Conservation (phyloP, 202 grass and related monocot species). For the Bolboschoenoplectus hybrid region DNA sequence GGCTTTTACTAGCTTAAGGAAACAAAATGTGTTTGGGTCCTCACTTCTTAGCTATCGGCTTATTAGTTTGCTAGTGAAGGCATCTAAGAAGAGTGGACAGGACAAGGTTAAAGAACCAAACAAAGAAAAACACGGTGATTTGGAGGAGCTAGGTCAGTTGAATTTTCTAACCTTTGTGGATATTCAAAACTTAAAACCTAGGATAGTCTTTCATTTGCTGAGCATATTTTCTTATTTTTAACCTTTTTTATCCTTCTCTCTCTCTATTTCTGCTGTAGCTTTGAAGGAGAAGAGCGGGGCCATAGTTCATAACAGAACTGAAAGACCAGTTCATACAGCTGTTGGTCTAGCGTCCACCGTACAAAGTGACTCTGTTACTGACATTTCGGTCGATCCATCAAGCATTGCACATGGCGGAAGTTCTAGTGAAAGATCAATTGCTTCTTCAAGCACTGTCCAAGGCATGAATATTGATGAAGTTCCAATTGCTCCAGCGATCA, state of each 20-base stretch:
- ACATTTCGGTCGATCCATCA: conserved; percentile 24
- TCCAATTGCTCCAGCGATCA: not conserved
- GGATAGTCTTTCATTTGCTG: not conserved
- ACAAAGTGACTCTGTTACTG: conserved; percentile 8
- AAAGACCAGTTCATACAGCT: not conserved
- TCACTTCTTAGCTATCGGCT: conserved; percentile 84
- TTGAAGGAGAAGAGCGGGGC: not conserved
- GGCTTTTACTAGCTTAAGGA: conserved; percentile 77
- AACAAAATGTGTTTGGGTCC: conserved; percentile 75
- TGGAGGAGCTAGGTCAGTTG: not conserved
- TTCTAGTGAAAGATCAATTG: conserved; percentile 5
- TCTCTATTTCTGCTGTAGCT: not conserved
- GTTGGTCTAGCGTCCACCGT: conserved; percentile 20
- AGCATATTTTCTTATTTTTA: not conserved
- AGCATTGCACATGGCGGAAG: conserved; percentile 13
- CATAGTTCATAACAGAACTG: conserved; percentile 10
- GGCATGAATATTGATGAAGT: not conserved
- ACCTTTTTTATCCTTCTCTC: not conserved
- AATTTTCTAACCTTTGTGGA: not conserved
- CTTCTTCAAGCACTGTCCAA: conserved; percentile 20
- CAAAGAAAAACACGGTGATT: not conserved
- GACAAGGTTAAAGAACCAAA: not conserved
- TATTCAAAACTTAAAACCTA: not conserved
- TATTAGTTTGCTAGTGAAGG: conserved; percentile 48
- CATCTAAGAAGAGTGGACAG: not conserved